phyloP scores from a whole-genome alignment of 2,329 filamentous ascomycete genomes.

The Xylariaceae sp. region DNA sequence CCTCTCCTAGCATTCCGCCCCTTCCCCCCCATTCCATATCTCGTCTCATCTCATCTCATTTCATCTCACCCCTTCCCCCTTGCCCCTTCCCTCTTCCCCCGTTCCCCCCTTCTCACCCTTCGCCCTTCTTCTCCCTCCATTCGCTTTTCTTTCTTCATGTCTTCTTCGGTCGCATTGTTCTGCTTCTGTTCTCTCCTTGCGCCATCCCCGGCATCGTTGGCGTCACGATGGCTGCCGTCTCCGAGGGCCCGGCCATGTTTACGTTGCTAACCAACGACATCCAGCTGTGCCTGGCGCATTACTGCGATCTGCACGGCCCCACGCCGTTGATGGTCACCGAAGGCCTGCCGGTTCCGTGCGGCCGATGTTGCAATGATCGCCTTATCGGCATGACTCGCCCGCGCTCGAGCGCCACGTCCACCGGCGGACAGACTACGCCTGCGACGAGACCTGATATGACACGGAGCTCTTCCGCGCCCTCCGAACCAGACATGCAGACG shows the following conservation, averaged over 20 bases:
- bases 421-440: constrained; percentile 34
- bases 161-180: constrained; percentile 3
- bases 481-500: constrained; percentile 43
- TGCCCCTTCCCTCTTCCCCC: not conserved
- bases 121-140: not conserved
- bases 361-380: constrained; percentile 51
- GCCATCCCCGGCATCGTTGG: constrained; percentile 9
- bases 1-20: constrained; percentile 17
- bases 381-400: constrained; percentile 36
- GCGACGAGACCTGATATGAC: constrained; percentile 44
- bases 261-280: constrained; percentile 41
- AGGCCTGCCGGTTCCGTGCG: constrained; percentile 58
- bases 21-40: not conserved
- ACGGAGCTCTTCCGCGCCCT: constrained; percentile 42
- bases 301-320: constrained; percentile 66
- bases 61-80: not conserved
- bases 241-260: constrained; percentile 23
- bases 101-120: not conserved
- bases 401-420: constrained; percentile 39
- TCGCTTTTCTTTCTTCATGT: not conserved
- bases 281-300: constrained; percentile 66
- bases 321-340: constrained; percentile 68
- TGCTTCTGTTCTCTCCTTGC: constrained; percentile 8
- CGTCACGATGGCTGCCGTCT: constrained; percentile 24
- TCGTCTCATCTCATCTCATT: not conserved